Base-by-base conservation (phyloP, 768 basidiomycete genomes). In the Crassisporium funariophilum region DNA sequence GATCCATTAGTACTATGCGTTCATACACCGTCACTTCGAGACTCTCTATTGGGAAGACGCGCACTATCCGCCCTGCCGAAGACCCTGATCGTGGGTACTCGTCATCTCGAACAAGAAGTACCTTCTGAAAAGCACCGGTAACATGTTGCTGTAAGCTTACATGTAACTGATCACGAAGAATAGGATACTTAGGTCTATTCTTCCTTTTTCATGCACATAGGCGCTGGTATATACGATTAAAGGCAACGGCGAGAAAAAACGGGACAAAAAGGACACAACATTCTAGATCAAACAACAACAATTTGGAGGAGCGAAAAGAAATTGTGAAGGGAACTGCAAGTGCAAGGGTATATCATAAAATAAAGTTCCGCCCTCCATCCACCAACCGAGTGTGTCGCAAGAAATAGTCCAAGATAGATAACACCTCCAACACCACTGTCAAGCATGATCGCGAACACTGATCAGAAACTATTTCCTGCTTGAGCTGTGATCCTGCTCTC, bases 401-500 rank as follows among this genome's bases (percentile, higher is more conserved):
- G 29, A 31, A 31, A 31, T 31, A 31, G 29, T 31, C 29, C 29
- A 31, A 31, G 29, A 31, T 31, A 31, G 2, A 31, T 31, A n/a
- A 11, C n/a, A n/a, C n/a, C n/a, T n/a, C n/a, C n/a, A n/a, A n/a
- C n/a, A n/a, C n/a, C n/a, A n/a, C n/a, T n/a, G n/a, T n/a, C n/a
- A n/a, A n/a, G n/a, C n/a, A n/a, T n/a, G n/a, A n/a, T n/a, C n/a
- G n/a, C n/a, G n/a, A 31, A 19, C 23, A 25, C 12, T 16, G 13
- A 27, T 45, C 46, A 58, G 43, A 56, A 59, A 31, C 50, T 54
- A 44, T 38, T 56, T 27, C 52, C 48, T n/a, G 57, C 55, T 42
- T 64, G 65, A 15, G 59, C 52, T 23, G 58, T 54, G 46, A 67
- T 62, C 34, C 65, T 55, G 48, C 51, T 64, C 34, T 67, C 65